Evolutionary conservation across 169 alveolate genomes (phyloP), one percentile per base, ranked within the genome.

Genomic region (Plasmodium gonderi): DNA sequence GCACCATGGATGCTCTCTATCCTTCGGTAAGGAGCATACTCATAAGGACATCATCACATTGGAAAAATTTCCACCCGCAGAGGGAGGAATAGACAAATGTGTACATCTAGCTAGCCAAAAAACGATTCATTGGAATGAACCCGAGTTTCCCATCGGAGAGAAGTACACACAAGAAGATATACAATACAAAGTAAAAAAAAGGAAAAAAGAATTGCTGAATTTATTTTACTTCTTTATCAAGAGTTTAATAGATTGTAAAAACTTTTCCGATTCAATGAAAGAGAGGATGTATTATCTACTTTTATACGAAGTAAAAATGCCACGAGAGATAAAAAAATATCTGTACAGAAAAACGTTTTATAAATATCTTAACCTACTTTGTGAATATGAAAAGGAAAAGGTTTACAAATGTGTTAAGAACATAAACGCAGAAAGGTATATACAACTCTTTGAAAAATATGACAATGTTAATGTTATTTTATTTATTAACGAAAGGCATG

Each of bases 321-420:
- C 83, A 17, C 6, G 7, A 49, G 29, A 1, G n/a, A 82, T 82
- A 20, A 49, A 72, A 47, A 82, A 54, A 26, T 82, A 82, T 60
- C 23, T 82, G 42, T 60, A 26, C 14, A 69, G 42, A 36, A 82
- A 69, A 47, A 8, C 40, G 0, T 82, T 82, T 69, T n/a, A 29
- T 0, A 23, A 72, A 3, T 82, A 82, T 20, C 36, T 82, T 20
- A 33, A 49, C 8, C 51, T 82, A 1, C 31, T 82, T 3, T 82
- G 92, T 29, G 64, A 17, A 17, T 69, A 68, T 44, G 12, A 82
- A 4, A 68, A 69, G 51, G 83, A 47, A 17, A 51, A 82, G 3
- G 92, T 82, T 20, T 82, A 82, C 42, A 69, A 75, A 20, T 82
- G 81, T 40, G 83, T 82, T 3, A 82, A 47, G 54, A 2, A 33